Conservation (phyloP, 306 rosid species). For the Hippophae gyantsensis region DNA sequence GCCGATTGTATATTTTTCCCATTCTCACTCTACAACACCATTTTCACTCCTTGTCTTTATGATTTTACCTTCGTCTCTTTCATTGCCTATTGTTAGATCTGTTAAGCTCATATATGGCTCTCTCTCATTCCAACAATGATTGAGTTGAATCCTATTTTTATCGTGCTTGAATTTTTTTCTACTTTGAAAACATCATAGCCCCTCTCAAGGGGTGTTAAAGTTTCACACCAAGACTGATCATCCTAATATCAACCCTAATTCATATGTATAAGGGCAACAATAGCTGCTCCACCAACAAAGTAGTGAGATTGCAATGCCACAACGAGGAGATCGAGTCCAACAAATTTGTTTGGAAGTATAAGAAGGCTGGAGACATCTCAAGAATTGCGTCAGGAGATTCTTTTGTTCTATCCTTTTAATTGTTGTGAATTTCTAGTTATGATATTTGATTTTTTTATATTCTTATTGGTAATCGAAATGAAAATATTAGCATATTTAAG, state of each 20-base stretch:
- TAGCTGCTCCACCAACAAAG: conserved; percentile 44
- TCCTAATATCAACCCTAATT: conserved; percentile 4
- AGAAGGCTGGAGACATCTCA: conserved; percentile 68
- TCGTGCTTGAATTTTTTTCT: too few relatives aligned
- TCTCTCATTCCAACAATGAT: too few relatives aligned
- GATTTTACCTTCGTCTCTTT: too few relatives aligned
- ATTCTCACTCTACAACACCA: too few relatives aligned
- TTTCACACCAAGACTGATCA: background rate
- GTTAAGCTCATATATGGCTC: too few relatives aligned
- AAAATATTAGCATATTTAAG: background rate
- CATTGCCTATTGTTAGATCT: too few relatives aligned
- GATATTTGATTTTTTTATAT: background rate
- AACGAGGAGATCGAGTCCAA: conserved; percentile 77
- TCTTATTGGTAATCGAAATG: background rate
- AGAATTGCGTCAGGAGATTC: conserved; percentile 62
- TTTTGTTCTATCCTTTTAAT: background rate
- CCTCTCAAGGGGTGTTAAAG: too few relatives aligned
- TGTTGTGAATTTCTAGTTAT: background rate
- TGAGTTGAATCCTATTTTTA: too few relatives aligned
- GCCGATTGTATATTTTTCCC: too few relatives aligned
- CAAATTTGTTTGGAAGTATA: conserved; percentile 64
- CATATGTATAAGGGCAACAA: conserved; percentile 8
- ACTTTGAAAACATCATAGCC: too few relatives aligned
- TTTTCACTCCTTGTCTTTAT: too few relatives aligned
- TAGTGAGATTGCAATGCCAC: conserved; percentile 59